Percentiles rank a stretch among this genome's conserved stretches.
Conservation (phyloP, 2,329 filamentous ascomycete genomes). For the Aureobasidium vineae region DNA sequence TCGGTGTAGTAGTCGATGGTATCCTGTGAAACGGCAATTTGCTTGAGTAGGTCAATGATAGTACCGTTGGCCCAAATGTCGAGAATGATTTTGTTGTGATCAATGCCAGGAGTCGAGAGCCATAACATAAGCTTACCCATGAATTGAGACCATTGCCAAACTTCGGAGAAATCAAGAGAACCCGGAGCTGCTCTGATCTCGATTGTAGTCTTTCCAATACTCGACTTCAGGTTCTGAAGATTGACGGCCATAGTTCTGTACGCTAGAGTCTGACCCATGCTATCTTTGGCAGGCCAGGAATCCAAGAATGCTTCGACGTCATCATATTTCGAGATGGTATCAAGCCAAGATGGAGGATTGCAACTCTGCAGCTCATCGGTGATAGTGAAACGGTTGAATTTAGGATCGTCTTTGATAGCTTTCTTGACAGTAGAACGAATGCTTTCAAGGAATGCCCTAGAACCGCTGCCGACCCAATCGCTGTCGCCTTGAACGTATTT, state of each 20-base stretch:
- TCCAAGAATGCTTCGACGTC: neutral
- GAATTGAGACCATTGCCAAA: neutral
- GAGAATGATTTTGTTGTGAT: neutral
- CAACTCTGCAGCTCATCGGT: neutral
- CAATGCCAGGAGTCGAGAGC: neutral
- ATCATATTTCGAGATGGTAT: neutral
- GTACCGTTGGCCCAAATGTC: neutral
- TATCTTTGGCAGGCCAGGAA: neutral
- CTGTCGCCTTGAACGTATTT: neutral
- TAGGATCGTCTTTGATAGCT: neutral
- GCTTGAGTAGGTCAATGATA: neutral
- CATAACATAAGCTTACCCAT: constrained; percentile 12
- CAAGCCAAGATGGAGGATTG: neutral
- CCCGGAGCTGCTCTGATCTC: neutral
- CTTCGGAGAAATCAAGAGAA: neutral
- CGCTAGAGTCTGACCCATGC: neutral
- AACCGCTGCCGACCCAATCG: neutral
- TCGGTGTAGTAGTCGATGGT: constrained; percentile 17
- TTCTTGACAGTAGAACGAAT: neutral
- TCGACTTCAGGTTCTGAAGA: neutral
- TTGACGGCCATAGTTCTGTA: neutral
- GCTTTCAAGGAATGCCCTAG: neutral
- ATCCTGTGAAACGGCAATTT: neutral
- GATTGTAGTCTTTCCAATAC: neutral
- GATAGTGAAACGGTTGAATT: neutral